Evolutionary conservation across 805 yeast genomes (phyloP), one percentile per base, ranked within the genome.

Genomic region (Pichia exigua): DNA sequence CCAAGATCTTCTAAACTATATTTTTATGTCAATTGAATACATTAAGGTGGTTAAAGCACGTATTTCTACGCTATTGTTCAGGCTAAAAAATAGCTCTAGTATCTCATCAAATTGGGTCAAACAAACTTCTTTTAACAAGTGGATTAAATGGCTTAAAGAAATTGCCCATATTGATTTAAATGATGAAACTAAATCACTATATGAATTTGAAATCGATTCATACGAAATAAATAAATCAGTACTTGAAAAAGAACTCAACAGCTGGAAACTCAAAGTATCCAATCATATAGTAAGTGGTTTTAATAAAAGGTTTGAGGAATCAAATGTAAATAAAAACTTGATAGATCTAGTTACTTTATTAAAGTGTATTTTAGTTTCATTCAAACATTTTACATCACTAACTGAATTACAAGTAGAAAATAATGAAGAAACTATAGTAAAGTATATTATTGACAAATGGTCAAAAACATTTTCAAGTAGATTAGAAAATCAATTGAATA

Each of bases 301-400:
- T 18, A 27, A 48, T 12, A 4, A 18, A 5, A 26, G 22, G 12
- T 56, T 66, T 24, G 43, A 45, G 1, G 27, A 54, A 9, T 21
- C 39, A 8, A 18, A 49, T 5, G 39, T 35, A 13, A 18, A 49
- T 5, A 39, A 28, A 1, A 49, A 53, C 45, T 52, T 67, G n/a
- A 48, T 47, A n/a, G 52, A 53, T 10, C 55, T 62, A 20, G 57
- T 62, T 1, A 42, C 44, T 11, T 38, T 56, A 12, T 44, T 67
- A 15, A 54, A 56, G 24, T 54, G 54, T 24, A 50, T 61, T 4
- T 54, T 67, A 22, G 48, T 48, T 9, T 59, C 68, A 2, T 67
- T 65, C 53, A 66, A 66, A 44, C 59, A 59, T 21, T 67, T 61
- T 45, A 61, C 66, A 1, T 66, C 71, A 12, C 52, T 67, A 49